Evolutionary conservation across 129 eudicot species (phyloP).

Genomic region (Calendula officinalis): DNA sequence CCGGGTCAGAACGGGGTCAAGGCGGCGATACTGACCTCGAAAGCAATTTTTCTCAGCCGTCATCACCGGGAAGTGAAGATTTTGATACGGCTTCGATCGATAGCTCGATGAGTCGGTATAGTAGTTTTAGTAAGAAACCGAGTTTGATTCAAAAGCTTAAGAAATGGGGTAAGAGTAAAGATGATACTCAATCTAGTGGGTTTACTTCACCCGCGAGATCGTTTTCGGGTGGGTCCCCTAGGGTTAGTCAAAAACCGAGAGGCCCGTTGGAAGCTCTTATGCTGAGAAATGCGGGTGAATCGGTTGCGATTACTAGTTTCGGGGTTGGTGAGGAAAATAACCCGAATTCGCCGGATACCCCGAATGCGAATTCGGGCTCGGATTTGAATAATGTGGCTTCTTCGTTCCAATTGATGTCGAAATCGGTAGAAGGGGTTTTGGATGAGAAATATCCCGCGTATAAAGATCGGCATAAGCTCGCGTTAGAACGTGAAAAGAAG

Average conservation of each 20-base stretch:
- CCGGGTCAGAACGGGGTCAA: conserved; percentile 97
- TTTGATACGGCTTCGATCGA: conserved; percentile 84
- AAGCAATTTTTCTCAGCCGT: conserved; percentile 94
- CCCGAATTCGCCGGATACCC: conserved; percentile 57
- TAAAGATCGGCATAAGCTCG: conserved; percentile 91
- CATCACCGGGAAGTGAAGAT: conserved; percentile 93
- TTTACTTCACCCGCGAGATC: conserved; percentile 87
- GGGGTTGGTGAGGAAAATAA: conserved; percentile 68
- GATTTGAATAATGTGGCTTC: conserved; percentile 61
- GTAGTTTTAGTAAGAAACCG: conserved; percentile 71
- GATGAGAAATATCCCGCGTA: conserved; percentile 96
- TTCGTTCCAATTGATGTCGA: conserved; percentile 88
- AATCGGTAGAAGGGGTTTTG: conserved; percentile 81
- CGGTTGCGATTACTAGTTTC: conserved; percentile 80
- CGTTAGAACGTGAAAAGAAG: conserved; percentile 83
- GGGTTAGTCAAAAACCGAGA: conserved; percentile 62
- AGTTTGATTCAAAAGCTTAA: conserved; percentile 76
- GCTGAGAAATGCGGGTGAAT: conserved; percentile 86
- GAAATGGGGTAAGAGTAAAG: conserved; percentile 91
- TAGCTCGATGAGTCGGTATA: conserved; percentile 76
- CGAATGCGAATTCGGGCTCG: conserved; percentile 36
- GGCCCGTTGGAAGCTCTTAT: conserved; percentile 90
- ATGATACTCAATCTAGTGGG: conserved; percentile 69
- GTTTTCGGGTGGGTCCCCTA: conserved; percentile 63
- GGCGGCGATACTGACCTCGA: conserved; percentile 95